Evolutionary conservation across 129 eudicot genomes (phyloP), one percentile per base, ranked within the genome.

Genomic region (Calendula officinalis): DNA sequence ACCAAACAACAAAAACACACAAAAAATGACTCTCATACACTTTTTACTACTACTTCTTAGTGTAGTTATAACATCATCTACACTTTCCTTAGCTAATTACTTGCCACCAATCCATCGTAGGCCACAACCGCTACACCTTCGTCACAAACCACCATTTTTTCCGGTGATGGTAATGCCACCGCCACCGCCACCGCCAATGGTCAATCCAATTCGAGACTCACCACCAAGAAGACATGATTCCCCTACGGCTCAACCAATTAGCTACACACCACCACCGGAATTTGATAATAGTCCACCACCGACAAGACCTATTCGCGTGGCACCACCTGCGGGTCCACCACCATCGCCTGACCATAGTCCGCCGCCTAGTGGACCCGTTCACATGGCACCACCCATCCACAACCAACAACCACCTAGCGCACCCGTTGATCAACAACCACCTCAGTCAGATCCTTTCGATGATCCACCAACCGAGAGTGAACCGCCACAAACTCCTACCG

Each of bases 1-100:
- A 50, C 5, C 38, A 60, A 50, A 38, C 56, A 68, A 45, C 65
- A 75, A 49, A 39, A 56, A 37, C 69, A 56, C 17, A 59, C 66
- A 56, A 64, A 75, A 68, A 43, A 77, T 79, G 76, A 59, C 58
- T 55, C 64, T 56, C 47, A 13, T 50, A 56, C 56, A 60, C 70
- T 36, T 62, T 37, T 49, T 59, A 50, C 42, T 45, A 13, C 8
- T 71, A 36, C 69, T 77, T 56, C 56, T 77, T 46, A 47, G 57
- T 60, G 78, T 58, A 13, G 58, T 68, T 41, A 65, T 71, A 63
- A 37, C 60, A 65, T 56, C 56, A 56, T 41, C 67, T 12, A 64
- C 69, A 42, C 74, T 60, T 68, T 77, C 82, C 8, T 51, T 71
- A 3, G 65, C 73, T 46, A 16, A 49, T 48, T 3, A 36, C 16